Evolutionary conservation across 2,329 filamentous ascomycete genomes (phyloP).

Genomic region (Fusarium albosuccineum): DNA sequence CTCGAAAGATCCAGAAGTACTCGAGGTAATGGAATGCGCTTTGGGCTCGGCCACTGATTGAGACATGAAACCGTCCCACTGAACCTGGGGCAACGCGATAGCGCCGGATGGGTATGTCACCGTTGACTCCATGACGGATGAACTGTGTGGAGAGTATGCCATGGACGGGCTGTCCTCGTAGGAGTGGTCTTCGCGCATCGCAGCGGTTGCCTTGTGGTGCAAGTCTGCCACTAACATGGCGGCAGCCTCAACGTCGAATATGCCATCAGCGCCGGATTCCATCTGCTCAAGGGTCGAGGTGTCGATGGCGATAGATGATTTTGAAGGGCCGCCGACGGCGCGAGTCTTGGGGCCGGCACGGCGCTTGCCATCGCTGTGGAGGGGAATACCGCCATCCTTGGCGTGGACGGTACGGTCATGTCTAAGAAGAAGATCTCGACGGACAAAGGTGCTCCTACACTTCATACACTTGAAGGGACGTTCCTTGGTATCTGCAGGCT

Average conservation of each 20-base stretch:
- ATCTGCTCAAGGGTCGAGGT: conserved; percentile 91
- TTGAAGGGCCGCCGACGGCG: conserved; percentile 74
- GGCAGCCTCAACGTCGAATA: conserved; percentile 96
- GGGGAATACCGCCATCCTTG: conserved; percentile 93
- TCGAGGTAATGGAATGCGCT: conserved; percentile 79
- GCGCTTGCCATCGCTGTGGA: conserved; percentile 95
- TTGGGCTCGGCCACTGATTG: conserved; percentile 78
- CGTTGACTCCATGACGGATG: conserved; percentile 80
- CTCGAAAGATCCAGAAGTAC: conserved; percentile 75
- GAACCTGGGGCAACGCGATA: conserved; percentile 86
- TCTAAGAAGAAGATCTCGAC: conserved; percentile 93
- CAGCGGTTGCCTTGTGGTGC: conserved; percentile 90
- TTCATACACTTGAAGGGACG: conserved; percentile 99
- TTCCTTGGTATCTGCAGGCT: conserved; percentile 88
- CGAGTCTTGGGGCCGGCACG: conserved; percentile 78
- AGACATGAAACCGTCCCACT: conserved; percentile 91
- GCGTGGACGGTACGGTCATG: conserved; percentile 99
- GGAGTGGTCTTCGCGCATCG: conserved; percentile 71
- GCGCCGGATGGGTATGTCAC: conserved; percentile 83
- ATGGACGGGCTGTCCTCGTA: conserved; percentile 72
- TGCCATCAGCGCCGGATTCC: conserved; percentile 88
- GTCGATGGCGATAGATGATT: conserved; percentile 83
- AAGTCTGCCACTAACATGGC: conserved; percentile 99
- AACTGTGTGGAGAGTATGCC: conserved; percentile 78
- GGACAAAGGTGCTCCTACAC: conserved; percentile 97